Evolutionary conservation across 208 protist species (phyloP).

Genomic region (Tritrichomonas foetus): DNA sequence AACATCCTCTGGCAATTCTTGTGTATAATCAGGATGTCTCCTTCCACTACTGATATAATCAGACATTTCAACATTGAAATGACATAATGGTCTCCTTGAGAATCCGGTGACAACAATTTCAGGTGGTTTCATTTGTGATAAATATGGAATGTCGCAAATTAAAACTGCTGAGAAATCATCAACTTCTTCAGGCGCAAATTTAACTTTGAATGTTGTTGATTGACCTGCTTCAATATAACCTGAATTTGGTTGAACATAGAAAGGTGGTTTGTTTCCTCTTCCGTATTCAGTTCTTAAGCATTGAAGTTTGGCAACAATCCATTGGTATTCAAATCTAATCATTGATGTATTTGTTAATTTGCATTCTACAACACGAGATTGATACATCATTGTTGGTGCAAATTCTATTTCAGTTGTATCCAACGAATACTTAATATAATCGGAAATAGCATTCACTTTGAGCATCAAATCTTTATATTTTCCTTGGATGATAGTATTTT

Average conservation of each 20-base stretch:
- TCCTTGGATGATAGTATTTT: constrained; percentile 10
- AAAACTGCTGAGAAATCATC: not conserved
- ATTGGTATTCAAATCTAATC: constrained; percentile 69
- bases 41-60: constrained; percentile 71
- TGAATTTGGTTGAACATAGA: not conserved
- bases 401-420: constrained; percentile 67
- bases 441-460: constrained; percentile 42
- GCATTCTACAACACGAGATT: constrained; percentile 68
- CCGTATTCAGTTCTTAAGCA: not conserved
- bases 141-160: not conserved
- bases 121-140: constrained; percentile 23
- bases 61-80: constrained; percentile 78
- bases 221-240: not conserved
- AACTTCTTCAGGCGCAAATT: not conserved
- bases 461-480: constrained; percentile 43
- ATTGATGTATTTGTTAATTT: constrained; percentile 73
- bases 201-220: not conserved
- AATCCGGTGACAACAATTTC: constrained; percentile 68
- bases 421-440: constrained; percentile 48
- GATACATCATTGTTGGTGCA: constrained; percentile 80
- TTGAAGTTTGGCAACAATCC: constrained; percentile 44
- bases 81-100: constrained; percentile 78
- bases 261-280: not conserved
- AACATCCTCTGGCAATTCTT: not conserved
- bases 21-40: constrained; percentile 50